Percentiles rank a stretch among this genome's conserved stretches.
Evolutionary conservation across 345 rosid species (phyloP).

Genomic region (Camelina sativa): DNA sequence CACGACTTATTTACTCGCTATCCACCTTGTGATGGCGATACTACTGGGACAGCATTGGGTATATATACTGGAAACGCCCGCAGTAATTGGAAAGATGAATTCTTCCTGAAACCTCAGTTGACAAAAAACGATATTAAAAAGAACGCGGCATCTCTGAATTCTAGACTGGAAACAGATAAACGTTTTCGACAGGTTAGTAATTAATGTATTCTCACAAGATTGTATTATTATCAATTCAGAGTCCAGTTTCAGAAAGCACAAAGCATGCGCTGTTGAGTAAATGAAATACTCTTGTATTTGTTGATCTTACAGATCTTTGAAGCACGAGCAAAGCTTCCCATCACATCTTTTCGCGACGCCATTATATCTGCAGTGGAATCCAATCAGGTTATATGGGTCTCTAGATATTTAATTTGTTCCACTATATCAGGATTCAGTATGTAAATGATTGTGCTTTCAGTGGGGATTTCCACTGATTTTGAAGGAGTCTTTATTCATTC

Average conservation of each 20-base stretch:
- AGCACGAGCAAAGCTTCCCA: slow-evolving; percentile 81
- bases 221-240: slow-evolving; percentile 12
- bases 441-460: slow-evolving; percentile 16
- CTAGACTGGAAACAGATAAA: slow-evolving; percentile 52
- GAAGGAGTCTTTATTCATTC: neutral
- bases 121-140: slow-evolving; percentile 51
- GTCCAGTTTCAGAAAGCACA: slow-evolving; percentile 9
- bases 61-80: slow-evolving; percentile 43
- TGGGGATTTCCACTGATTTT: neutral
- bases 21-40: slow-evolving; percentile 74
- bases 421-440: slow-evolving; percentile 19
- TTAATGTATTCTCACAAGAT: slow-evolving; percentile 19
- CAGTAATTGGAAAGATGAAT: slow-evolving; percentile 56
- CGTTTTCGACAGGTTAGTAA: slow-evolving; percentile 65
- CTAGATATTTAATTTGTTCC: slow-evolving; percentile 28
- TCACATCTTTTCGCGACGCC: slow-evolving; percentile 66
- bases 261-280: slow-evolving; percentile 19
- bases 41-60: slow-evolving; percentile 43
- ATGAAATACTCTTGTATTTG: slow-evolving; percentile 30
- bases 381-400: slow-evolving; percentile 64
- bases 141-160: slow-evolving; percentile 57
- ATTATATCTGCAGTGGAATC: slow-evolving; percentile 76
- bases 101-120: slow-evolving; percentile 65
- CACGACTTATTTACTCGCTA: slow-evolving; percentile 68
- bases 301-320: slow-evolving; percentile 61